These are phyloP conservation scores for Areca catechu DNA, from an alignment of 176 grass and related monocot species.

Conservation along the genomic window DNA sequence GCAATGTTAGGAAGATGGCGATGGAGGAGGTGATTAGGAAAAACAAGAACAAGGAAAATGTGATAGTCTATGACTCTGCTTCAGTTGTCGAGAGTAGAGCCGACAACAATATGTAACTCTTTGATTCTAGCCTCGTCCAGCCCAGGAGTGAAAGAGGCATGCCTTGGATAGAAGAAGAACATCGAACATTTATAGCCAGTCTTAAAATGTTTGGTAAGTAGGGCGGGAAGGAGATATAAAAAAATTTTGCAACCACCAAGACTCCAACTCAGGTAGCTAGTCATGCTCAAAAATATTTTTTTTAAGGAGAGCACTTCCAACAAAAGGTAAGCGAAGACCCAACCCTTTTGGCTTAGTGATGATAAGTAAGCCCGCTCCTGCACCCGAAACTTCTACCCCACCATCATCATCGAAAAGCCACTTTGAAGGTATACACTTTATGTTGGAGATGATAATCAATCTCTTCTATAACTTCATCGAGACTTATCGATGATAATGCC, in stretches of 20 bases:
- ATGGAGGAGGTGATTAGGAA: slow-evolving; percentile 48
- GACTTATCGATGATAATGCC: too few relatives aligned
- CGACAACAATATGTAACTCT: slow-evolving; percentile 34
- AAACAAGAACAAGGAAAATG: slow-evolving; percentile 49
- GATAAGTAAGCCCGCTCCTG: slow-evolving; percentile 19
- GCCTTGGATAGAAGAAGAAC: slow-evolving; percentile 72
- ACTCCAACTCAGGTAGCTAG: slow-evolving; percentile 72
- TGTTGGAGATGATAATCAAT: too few relatives aligned
- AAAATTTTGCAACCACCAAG: slow-evolving; percentile 49
- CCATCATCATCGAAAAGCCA: slow-evolving; percentile 30
- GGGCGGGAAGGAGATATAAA: slow-evolving; percentile 55
- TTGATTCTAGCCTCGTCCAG: background rate
- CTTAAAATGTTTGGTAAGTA: slow-evolving; percentile 63
- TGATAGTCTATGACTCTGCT: too few relatives aligned
- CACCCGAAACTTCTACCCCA: slow-evolving; percentile 29
- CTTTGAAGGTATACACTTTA: slow-evolving; percentile 19
- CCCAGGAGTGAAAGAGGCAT: slow-evolving; percentile 51
- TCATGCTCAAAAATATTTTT: slow-evolving; percentile 33
- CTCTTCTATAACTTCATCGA: too few relatives aligned
- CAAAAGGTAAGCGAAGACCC: slow-evolving; percentile 61
- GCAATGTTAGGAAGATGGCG: too few relatives aligned
- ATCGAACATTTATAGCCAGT: slow-evolving; percentile 52
- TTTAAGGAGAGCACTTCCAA: slow-evolving; percentile 50
- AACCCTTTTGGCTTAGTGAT: slow-evolving; percentile 63
- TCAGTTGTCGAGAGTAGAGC: slow-evolving; percentile 7